phyloP scores from a whole-genome alignment of 1,139 yeast species.

The Sugiyamaella neomexicana region DNA sequence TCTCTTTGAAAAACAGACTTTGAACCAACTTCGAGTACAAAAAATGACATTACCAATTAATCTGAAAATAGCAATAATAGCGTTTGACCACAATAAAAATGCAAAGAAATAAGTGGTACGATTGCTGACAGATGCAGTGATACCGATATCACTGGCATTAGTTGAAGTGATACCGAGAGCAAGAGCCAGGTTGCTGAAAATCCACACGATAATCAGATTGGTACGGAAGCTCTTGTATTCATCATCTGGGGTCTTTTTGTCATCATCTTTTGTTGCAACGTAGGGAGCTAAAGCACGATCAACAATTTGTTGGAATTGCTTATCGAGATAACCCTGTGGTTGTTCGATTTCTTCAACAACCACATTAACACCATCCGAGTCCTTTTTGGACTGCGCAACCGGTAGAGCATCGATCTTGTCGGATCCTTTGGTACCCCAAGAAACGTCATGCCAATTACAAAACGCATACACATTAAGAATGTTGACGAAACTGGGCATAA shows the following conservation, averaged over 20 bases:
- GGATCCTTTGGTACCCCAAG: conserved; percentile 98
- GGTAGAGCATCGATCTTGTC: conserved; percentile 62
- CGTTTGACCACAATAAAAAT: conserved; percentile 77
- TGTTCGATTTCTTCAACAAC: conserved; percentile 70
- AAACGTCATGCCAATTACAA: conserved; percentile 93
- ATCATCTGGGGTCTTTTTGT: conserved; percentile 50
- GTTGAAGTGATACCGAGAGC: conserved; percentile 59
- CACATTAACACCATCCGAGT: conserved; percentile 68
- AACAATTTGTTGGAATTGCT: conserved; percentile 46
- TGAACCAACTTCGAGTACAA: conserved; percentile 47
- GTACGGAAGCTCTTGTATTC: conserved; percentile 75
- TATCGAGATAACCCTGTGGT: conserved; percentile 67
- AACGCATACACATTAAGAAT: conserved; percentile 77
- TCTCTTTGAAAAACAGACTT: conserved; percentile 31
- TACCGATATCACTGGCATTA: conserved; percentile 37
- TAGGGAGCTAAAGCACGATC: conserved; percentile 48
- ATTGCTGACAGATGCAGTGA: conserved; percentile 38
- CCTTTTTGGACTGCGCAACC: conserved; percentile 50
- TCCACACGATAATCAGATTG: conserved; percentile 77
- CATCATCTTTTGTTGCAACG: conserved; percentile 38
- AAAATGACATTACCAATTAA: conserved; percentile 67
- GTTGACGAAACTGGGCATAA: conserved; percentile 89
- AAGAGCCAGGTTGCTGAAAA: conserved; percentile 68
- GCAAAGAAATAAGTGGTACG: conserved; percentile 62
- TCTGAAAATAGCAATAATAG: conserved; percentile 73